A percentile compares a stretch with the other conserved stretches of the same genome.
Conservation (phyloP, 257 asterid genomes). For the Penstemon barbatus region DNA sequence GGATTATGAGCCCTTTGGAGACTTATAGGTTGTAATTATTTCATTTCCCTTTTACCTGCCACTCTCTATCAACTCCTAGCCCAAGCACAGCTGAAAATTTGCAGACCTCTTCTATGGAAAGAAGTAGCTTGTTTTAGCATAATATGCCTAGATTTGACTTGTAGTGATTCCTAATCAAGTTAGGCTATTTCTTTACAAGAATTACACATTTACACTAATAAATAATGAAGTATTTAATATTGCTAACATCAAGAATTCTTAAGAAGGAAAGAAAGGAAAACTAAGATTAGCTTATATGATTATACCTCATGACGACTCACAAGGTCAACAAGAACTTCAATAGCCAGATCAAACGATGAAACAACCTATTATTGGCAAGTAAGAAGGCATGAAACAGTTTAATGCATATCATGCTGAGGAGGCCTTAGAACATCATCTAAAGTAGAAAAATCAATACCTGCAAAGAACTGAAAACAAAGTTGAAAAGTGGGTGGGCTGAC, state of each 20-base stretch:
- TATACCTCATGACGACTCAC: conserved; percentile 82
- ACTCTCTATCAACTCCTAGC: conserved; percentile 2
- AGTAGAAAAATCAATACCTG: conserved; percentile 52
- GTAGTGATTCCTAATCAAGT: conserved; percentile 19
- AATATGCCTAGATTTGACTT: conserved; percentile 17
- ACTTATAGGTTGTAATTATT: conserved; percentile 17
- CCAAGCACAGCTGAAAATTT: not conserved
- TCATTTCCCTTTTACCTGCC: not conserved
- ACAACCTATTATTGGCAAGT: conserved; percentile 46
- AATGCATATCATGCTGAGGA: conserved; percentile 28
- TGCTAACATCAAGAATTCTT: conserved; percentile 2
- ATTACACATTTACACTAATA: conserved; percentile 1
- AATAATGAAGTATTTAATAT: conserved; percentile 4
- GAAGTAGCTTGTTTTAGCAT: conserved; percentile 20
- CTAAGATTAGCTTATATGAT: conserved; percentile 22
- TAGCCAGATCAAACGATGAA: conserved; percentile 74
- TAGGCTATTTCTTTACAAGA: conserved; percentile 1
- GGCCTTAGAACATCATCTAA: conserved; percentile 21
- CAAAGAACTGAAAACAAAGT: conserved; percentile 69
- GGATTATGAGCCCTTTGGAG: not conserved
- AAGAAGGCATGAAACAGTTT: conserved; percentile 22
- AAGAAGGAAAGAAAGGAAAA: conserved; percentile 19
- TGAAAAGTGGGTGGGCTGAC: conserved; percentile 70
- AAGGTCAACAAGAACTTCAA: conserved; percentile 82
- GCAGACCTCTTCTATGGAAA: not conserved